Evolutionary conservation across 2,329 filamentous ascomycete species (phyloP), one percentile per base, ranked within the genome.

Genomic region (Botrytis fabae): DNA sequence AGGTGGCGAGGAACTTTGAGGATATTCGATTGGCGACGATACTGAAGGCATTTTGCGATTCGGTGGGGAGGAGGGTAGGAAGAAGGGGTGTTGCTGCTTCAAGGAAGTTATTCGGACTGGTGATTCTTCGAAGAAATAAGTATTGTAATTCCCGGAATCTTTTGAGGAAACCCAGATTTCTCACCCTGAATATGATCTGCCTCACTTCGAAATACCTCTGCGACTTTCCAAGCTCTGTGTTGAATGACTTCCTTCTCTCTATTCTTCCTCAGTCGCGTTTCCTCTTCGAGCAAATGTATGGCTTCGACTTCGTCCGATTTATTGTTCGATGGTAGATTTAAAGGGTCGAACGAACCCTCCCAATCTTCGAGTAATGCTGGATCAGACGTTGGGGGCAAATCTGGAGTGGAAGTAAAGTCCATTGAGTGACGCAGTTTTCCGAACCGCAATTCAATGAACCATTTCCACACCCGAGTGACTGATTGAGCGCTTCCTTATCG

Each of bases 21-120:
- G 78, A 63, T 81, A 80, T 66, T 84, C 79, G 32, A 90, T 81
- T 3, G 90, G 87, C 22, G 90, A 90, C 10, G 90, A 91, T 57
- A 87, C 84, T 54, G 86, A 84, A 40, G 88, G 82, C 89, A 92
- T 92, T 61, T 78, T 84, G 74, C 74, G 22, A 40, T 22, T 51
- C 48, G 70, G 54, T 25, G 70, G 63, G 32, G 70, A 72, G 32
- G 63, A 72, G 51, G 63, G 35, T 35, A 69, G 69, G 20, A 25
- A 57, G 22, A 69, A 25, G 40, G 63, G 54, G 9, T 72, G 54
- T 42, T 60, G 70, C 18, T 69, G 63, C 20, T 72, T 72, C 12
- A 63, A 69, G 32, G n/a, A 46, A 42, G 48, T 62, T 46, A 40
- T 48, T 51, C 70, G 54, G 10, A 72, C 40, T 32, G 70, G 70